Evolutionary conservation across 2,329 filamentous ascomycete genomes (phyloP).

Genomic region (Xylariaceae sp.): DNA sequence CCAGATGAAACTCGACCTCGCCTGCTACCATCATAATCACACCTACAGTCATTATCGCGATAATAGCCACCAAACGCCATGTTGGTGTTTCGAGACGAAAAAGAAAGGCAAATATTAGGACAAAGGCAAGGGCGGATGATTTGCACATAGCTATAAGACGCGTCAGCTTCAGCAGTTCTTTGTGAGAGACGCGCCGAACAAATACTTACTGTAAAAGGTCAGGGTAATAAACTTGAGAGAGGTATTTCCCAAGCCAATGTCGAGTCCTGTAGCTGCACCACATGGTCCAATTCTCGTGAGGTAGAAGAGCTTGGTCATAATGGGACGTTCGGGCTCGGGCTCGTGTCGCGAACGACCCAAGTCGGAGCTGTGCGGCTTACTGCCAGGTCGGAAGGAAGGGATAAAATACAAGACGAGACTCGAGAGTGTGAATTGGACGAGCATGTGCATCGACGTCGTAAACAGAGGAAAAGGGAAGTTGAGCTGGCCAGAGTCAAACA

Average conservation of each 20-base stretch:
- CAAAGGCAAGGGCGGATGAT: conserved; percentile 91
- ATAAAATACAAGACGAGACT: conserved; percentile 73
- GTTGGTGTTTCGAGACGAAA: conserved; percentile 89
- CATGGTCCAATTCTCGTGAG: conserved; percentile 87
- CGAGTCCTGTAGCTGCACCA: conserved; percentile 84
- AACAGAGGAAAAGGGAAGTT: conserved; percentile 95
- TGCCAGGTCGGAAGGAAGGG: conserved; percentile 70
- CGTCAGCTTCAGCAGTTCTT: conserved; percentile 6
- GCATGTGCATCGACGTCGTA: conserved; percentile 91
- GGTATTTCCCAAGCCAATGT: conserved; percentile 94
- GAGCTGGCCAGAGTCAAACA: conserved; percentile 81
- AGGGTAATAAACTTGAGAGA: conserved; percentile 93
- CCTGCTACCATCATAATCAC: conserved; percentile 98
- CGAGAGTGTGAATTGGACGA: conserved; percentile 83
- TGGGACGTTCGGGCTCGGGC: conserved; percentile 49
- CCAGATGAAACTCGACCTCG: conserved; percentile 79
- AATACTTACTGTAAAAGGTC: conserved; percentile 78
- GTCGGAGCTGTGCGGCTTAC: conserved; percentile 42
- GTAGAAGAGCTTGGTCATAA: conserved; percentile 89
- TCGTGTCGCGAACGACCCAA: conserved; percentile 47
- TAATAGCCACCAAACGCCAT: conserved; percentile 78
- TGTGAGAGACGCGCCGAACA: not conserved
- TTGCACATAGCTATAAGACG: conserved; percentile 78
- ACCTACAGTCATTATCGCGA: conserved; percentile 83
- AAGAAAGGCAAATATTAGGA: conserved; percentile 88